Percentiles rank a stretch among this genome's conserved stretches.
Conservation (phyloP, 352 stramenopile species). For the Lagenidium giganteum region DNA sequence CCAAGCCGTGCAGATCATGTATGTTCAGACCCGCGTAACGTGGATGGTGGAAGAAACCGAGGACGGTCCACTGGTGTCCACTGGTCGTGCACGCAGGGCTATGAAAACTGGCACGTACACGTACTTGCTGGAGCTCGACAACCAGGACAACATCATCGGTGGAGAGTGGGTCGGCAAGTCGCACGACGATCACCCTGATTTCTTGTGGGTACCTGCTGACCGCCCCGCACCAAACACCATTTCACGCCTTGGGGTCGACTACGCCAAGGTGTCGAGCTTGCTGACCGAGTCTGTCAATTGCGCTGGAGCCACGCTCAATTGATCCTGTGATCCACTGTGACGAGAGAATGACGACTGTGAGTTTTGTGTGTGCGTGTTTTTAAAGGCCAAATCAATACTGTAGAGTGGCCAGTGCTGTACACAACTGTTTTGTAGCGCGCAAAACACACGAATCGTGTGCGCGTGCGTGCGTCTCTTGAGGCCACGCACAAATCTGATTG, state of each 20-base stretch:
- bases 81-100: slow-evolving; percentile 14
- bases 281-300: slow-evolving; percentile 22
- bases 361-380: too few relatives aligned
- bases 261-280: slow-evolving; percentile 21
- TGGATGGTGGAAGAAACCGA: slow-evolving; percentile 40
- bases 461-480: too few relatives aligned
- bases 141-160: slow-evolving; percentile 25
- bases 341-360: too few relatives aligned
- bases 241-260: slow-evolving; percentile 24
- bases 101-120: slow-evolving; percentile 28
- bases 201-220: slow-evolving; percentile 27
- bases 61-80: slow-evolving; percentile 24
- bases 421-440: too few relatives aligned
- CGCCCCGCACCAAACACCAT: slow-evolving; percentile 23
- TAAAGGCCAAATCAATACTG: too few relatives aligned
- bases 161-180: slow-evolving; percentile 38
- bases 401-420: too few relatives aligned
- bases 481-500: too few relatives aligned
- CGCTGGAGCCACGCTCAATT: too few relatives aligned
- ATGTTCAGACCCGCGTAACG: slow-evolving; percentile 29
- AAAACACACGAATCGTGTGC: too few relatives aligned
- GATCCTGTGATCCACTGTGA: too few relatives aligned
- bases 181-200: slow-evolving; percentile 27
- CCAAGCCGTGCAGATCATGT: slow-evolving; percentile 30
- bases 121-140: slow-evolving; percentile 40